phyloP scores from a whole-genome alignment of 257 asterid species.

The Solanum arcanum region DNA sequence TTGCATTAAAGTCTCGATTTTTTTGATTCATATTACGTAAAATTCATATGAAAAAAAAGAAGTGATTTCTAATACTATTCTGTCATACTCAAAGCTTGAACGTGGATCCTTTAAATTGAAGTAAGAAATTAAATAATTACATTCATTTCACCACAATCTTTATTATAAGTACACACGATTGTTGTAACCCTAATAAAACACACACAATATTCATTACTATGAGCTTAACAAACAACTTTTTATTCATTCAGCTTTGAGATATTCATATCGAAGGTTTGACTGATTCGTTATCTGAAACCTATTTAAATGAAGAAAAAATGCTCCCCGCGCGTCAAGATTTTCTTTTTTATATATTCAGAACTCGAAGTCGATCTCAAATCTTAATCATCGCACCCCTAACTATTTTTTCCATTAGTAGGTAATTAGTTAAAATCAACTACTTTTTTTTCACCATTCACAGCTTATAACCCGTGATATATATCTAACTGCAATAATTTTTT shows the following conservation, averaged over 20 bases:
- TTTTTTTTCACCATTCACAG: not conserved
- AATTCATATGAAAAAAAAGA: not conserved
- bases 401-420: not conserved
- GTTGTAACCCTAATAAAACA: not conserved
- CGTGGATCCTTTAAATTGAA: not conserved
- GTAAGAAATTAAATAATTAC: not conserved
- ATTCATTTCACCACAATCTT: not conserved
- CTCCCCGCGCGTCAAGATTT: not conserved
- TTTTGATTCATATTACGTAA: accelerated
- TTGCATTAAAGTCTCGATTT: accelerated
- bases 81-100: not conserved
- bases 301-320: not conserved
- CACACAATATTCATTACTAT: not conserved
- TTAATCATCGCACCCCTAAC: not conserved
- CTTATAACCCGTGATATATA: not conserved
- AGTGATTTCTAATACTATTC: not conserved
- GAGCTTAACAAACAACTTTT: not conserved
- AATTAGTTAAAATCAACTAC: not conserved
- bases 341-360: not conserved
- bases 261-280: not conserved
- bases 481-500: not conserved
- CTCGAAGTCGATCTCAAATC: not conserved
- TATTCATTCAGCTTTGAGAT: not conserved
- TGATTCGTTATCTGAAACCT: not conserved
- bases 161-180: not conserved